Conservation (phyloP, 768 basidiomycete species). For the Serendipita sp. region DNA sequence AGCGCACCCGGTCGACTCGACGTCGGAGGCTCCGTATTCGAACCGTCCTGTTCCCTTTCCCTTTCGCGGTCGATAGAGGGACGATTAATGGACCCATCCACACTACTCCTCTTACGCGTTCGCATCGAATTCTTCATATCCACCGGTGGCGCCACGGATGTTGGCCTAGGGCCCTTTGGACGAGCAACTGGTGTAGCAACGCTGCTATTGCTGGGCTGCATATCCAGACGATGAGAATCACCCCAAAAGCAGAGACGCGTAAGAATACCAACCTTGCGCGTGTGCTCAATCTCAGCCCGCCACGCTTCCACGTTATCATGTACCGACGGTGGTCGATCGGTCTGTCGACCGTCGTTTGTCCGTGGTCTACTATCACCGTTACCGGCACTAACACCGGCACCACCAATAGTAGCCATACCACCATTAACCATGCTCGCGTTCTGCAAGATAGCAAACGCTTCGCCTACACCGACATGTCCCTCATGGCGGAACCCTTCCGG, state of each 20-base stretch:
- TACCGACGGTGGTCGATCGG: neutral
- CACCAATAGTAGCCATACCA: neutral
- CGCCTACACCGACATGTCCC: neutral
- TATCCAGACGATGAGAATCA: no score
- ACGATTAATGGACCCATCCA: neutral
- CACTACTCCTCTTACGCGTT: neutral
- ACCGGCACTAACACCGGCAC: no score
- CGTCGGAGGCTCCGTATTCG: neutral
- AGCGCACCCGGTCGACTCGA: neutral
- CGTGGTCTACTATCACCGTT: no score
- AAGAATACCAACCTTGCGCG: neutral
- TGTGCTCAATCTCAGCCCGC: neutral
- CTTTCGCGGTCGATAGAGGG: neutral
- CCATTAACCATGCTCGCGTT: neutral
- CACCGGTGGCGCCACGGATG: neutral
- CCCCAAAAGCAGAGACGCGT: neutral
- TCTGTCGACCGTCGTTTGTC: no score
- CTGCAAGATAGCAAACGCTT: neutral
- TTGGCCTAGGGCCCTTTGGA: neutral
- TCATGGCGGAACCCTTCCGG: slow-evolving; percentile 3
- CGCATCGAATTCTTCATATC: neutral
- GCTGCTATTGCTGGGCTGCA: no score
- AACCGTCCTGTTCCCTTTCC: neutral
- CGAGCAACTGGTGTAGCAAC: neutral
- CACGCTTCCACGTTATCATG: slow-evolving; percentile 1